A percentile compares a stretch with the other conserved stretches of the same genome.
Conservation (phyloP, 1,284 basidiomycete species). For the Rhodotorula sp. region DNA sequence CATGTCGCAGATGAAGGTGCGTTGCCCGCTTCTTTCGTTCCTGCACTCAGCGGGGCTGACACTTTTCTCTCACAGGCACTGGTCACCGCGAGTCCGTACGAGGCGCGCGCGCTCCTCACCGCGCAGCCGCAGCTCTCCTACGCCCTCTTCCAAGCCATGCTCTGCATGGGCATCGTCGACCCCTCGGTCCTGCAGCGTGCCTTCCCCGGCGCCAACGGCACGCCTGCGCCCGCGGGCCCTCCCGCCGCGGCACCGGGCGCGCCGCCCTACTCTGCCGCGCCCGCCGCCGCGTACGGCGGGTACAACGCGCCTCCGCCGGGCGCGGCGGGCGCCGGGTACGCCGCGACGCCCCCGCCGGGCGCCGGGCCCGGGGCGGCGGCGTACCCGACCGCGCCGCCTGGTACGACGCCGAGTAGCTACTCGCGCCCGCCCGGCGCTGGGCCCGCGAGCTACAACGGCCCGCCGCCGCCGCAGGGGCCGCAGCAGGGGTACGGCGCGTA, state of each 20-base stretch:
- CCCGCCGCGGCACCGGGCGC: constrained; percentile 6
- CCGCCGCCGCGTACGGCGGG: constrained; percentile 21
- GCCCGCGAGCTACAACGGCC: constrained; percentile 7
- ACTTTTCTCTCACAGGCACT: constrained; percentile 64
- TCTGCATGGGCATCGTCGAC: constrained; percentile 94
- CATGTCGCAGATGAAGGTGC: constrained; percentile 95
- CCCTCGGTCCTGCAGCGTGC: constrained; percentile 71
- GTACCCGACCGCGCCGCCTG: background rate
- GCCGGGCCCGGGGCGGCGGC: no score
- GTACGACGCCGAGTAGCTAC: background rate
- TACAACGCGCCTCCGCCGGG: constrained; percentile 23
- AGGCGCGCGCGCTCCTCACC: constrained; percentile 76
- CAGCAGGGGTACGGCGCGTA: background rate
- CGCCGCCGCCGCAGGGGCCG: background rate
- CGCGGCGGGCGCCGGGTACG: background rate
- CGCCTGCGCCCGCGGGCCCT: background rate
- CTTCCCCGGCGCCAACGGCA: constrained; percentile 52
- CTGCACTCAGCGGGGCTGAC: background rate
- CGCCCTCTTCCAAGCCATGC: constrained; percentile 91
- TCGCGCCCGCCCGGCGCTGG: constrained; percentile 1
- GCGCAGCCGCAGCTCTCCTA: constrained; percentile 91
- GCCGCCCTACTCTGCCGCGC: constrained; percentile 4
- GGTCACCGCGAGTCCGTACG: constrained; percentile 85
- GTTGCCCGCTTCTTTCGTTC: background rate
- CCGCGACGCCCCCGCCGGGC: background rate